These are phyloP conservation scores for Cystofilobasidium bisporidii DNA, from an alignment of 768 basidiomycete genomes.

Conservation along the genomic window DNA sequence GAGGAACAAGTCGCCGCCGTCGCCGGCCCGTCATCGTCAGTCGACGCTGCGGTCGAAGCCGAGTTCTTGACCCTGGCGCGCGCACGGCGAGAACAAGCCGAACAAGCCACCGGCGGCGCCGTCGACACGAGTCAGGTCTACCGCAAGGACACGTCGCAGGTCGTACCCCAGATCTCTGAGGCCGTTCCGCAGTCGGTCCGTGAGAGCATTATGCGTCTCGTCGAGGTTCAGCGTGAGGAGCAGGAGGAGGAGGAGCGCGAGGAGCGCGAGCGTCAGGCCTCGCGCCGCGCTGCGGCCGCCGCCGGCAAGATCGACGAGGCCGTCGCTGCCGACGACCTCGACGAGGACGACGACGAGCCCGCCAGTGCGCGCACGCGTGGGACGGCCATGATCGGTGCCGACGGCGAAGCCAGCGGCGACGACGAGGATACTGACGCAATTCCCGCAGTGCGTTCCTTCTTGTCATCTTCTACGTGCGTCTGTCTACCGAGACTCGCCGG, in stretches of 20 bases:
- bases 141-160: background rate
- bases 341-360: conserved; percentile 25
- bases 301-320: conserved; percentile 27
- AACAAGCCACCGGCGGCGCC: conserved; percentile 3
- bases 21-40: background rate
- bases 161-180: background rate
- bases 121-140: background rate
- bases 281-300: conserved; percentile 30
- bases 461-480: background rate
- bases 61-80: conserved; percentile 5
- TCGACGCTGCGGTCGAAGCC: conserved; percentile 47
- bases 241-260: conserved; percentile 42
- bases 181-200: conserved; percentile 6
- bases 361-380: background rate
- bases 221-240: conserved; percentile 42
- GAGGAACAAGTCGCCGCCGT: background rate
- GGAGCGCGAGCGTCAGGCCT: conserved; percentile 34
- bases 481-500: too few relatives aligned
- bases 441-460: conserved; percentile 36
- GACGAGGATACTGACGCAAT: conserved; percentile 42
- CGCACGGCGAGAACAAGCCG: conserved; percentile 1
- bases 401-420: conserved; percentile 24
- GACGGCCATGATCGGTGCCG: conserved; percentile 13
- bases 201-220: background rate
- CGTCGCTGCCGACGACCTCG: conserved; percentile 21